Evolutionary conservation across 805 yeast genomes (phyloP), one percentile per base, ranked within the genome.

Genomic region (Ogataea salicorniae): DNA sequence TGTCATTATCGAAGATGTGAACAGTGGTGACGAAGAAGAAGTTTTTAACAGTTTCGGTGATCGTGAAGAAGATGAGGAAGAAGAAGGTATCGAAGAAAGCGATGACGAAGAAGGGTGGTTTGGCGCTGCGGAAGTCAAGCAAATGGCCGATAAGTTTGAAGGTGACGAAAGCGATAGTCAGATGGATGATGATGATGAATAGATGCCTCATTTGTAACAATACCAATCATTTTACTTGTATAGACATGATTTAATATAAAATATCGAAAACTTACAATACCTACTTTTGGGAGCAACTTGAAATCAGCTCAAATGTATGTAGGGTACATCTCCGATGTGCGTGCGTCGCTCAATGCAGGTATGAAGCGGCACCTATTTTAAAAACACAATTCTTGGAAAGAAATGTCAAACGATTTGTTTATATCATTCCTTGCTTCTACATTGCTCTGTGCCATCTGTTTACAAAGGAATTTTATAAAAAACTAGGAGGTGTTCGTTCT

Each of bases 151-250:
- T 31, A 56, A 54, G 15, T 64, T 62, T 38, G 62, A 56, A 13
- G 76, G 69, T 23, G 74, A 68, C 36, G 75, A 67, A 23, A 62
- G 63, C 45, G 66, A 64, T 41, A 60, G 58, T 36, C 68, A 60
- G 17, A 66, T 62, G 41, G 72, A 59, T 35, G 66, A 69, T 70
- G 39, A 46, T 31, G 39, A 42, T 22, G 26, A 38, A 26, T 11
- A 42, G 15, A 17, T 7, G 18, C 9, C 34, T 23, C 5, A 18
- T 18, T 34, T 39, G 29, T 6, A 18, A 13, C n/a, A 33, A 26
- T 26, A 11, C 13, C 11, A 26, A 26, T 26, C 31, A 11, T 9
- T 15, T 34, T 5, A 15, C 9, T 14, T 14, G 17, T 34, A 34
- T 34, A 7, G n/a, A 15, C n/a, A 15, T 34, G 36, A 34, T 15